Conservation (phyloP, 2,329 filamentous ascomycete species). For the Zymoseptoria pseudotritici region DNA sequence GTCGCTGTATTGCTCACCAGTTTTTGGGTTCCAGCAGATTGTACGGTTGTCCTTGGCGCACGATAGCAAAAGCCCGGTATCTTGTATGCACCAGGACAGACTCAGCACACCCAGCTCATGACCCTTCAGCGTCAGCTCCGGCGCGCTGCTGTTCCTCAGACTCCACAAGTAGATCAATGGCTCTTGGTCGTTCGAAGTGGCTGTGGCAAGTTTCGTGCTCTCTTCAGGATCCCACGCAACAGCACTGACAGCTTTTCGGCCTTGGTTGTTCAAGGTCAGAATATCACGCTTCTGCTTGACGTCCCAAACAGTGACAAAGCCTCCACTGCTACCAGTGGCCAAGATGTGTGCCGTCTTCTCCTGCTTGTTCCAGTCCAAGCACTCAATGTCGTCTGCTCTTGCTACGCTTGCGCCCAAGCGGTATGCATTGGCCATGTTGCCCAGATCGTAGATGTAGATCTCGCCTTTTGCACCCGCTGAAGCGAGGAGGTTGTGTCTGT, state of each 20-base stretch:
- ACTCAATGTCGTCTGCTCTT: slow-evolving; percentile 90
- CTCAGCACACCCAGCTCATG: slow-evolving; percentile 92
- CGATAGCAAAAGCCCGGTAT: slow-evolving; percentile 80
- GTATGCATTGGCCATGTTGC: slow-evolving; percentile 81
- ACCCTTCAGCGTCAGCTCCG: slow-evolving; percentile 79
- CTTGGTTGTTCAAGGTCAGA: slow-evolving; percentile 80
- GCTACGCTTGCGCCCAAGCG: slow-evolving; percentile 80
- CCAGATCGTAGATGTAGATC: slow-evolving; percentile 89
- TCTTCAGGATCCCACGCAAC: slow-evolving; percentile 96
- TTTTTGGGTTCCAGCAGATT: slow-evolving; percentile 92
- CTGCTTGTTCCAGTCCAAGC: slow-evolving; percentile 87
- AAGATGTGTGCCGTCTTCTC: slow-evolving; percentile 88
- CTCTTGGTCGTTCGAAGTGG: slow-evolving; percentile 79
- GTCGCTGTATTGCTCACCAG: slow-evolving; percentile 78
- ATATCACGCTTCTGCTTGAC: slow-evolving; percentile 97
- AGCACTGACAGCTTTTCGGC: slow-evolving; percentile 86
- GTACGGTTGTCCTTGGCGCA: slow-evolving; percentile 96
- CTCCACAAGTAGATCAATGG: slow-evolving; percentile 92
- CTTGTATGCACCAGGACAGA: slow-evolving; percentile 89
- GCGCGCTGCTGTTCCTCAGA: slow-evolving; percentile 88
- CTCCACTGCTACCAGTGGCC: slow-evolving; percentile 84
- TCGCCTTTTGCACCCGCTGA: slow-evolving; percentile 93
- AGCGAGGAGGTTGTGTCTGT: slow-evolving; percentile 82
- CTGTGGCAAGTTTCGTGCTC: slow-evolving; percentile 86
- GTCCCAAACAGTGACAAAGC: slow-evolving; percentile 98